Percentiles rank a stretch among this genome's conserved stretches.
Evolutionary conservation across 768 basidiomycete species (phyloP).

Genomic region (Pleurotus tuber-regium): DNA sequence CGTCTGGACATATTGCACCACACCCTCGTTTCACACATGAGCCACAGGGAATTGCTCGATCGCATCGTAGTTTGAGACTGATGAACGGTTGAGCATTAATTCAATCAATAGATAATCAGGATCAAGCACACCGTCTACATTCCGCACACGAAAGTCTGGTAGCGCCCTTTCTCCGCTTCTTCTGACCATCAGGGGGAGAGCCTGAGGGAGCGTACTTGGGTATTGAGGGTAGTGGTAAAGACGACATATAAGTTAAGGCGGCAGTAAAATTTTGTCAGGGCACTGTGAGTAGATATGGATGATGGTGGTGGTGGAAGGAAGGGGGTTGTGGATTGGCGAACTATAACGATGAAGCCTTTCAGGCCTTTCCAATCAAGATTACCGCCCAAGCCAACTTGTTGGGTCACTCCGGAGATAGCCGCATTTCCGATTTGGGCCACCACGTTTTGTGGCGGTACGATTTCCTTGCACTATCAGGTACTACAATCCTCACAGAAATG

Average conservation of each 20-base stretch:
- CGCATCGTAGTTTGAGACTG: conserved; percentile 71
- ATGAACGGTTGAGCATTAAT: neutral
- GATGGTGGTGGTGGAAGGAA: conserved; percentile 1
- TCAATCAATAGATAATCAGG: conserved; percentile 6
- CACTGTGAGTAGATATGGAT: neutral
- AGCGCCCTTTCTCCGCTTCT: conserved; percentile 69
- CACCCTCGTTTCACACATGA: conserved; percentile 81
- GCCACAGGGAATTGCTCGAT: conserved; percentile 73
- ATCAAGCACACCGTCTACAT: conserved; percentile 56
- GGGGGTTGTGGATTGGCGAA: conserved; percentile 2
- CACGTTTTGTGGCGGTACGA: conserved; percentile 5
- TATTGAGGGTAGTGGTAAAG: conserved; percentile 23
- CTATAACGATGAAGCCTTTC: neutral
- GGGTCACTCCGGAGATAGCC: conserved; percentile 3
- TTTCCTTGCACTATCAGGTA: neutral
- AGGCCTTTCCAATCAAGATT: conserved; percentile 5
- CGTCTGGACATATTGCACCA: conserved; percentile 81
- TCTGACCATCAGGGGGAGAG: conserved; percentile 28
- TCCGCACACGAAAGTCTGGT: conserved; percentile 79
- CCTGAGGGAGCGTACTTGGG: conserved; percentile 24
- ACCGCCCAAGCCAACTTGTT: neutral
- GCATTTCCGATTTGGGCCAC: neutral
- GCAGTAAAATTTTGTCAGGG: neutral
- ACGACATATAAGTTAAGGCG: conserved; percentile 3
- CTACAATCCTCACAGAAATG: neutral